Base-by-base conservation (phyloP, 2,329 filamentous ascomycete species). In the Mollisia scopiformis region DNA sequence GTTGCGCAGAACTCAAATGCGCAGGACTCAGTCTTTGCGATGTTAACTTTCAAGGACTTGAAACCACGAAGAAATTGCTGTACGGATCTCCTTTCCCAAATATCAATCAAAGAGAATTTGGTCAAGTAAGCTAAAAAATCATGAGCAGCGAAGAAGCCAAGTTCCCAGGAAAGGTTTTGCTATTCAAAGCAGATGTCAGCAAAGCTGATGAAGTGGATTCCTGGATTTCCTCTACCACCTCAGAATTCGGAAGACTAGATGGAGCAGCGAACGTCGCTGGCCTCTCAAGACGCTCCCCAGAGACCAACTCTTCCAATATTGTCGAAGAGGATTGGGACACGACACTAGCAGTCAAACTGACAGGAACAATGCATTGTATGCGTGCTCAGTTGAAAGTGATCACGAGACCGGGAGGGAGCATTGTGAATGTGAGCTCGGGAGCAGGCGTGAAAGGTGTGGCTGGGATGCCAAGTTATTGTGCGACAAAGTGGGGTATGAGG, bases 401-500 rank as follows among this genome's bases (percentile, higher is more conserved):
- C 49, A 71, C 72, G 13, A 65, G 64, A 14, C 66, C 73, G 27
- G 62, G 28, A 0, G 70, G 71, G 0, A 65, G 69, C 0, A 74
- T 77, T 11, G 73, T 76, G 16, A 75, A 75, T 58, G 77, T 65
- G 21, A 55, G 59, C 28, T 83, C 79, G 53, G 80, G 74, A 8
- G 77, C 78, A 8, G 81, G 80, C 0, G 57, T 79, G 6, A 60
- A 37, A n/a, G 74, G 14, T 76, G 78, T 23, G 80, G 80, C 0
- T 56, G 79, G 7, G 67, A 69, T 14, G 78, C 77, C 1, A 65
- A 70, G 3, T n/a, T 62, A 58, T 43, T 50, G 47, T 10, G 46
- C 55, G 3, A 65, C 68, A 0, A 68, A 69, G 6, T 56, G 58
- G 58, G 58, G 52, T 7, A 55, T 60, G 39, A 51, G 58, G 41